These are phyloP conservation scores for Fusarium papillatum DNA, from an alignment of 2,329 filamentous ascomycete species.

Conservation along the genomic window DNA sequence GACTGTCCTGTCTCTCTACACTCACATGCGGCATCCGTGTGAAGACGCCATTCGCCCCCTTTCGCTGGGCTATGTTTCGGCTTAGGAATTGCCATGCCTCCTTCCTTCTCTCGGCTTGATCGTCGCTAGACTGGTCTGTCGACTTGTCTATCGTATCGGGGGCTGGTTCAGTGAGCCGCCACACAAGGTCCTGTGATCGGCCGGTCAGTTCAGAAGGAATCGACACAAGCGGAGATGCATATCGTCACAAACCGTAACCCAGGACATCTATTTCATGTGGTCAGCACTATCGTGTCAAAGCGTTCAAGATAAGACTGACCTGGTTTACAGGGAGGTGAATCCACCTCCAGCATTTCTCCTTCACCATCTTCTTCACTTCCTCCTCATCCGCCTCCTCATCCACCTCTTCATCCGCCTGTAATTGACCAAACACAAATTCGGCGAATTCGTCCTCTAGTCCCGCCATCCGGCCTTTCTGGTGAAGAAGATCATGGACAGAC, in stretches of 20 bases:
- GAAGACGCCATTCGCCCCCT: neutral
- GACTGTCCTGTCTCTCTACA: neutral
- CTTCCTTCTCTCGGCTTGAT: neutral
- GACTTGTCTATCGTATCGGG: no score
- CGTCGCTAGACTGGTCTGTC: neutral
- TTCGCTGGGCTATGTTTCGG: neutral
- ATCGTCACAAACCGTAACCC: slow-evolving; percentile 6
- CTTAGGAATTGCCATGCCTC: slow-evolving; percentile 4
- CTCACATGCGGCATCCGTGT: slow-evolving; percentile 4
- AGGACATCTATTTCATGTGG: neutral
- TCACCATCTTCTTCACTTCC: neutral
- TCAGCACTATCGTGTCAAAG: neutral
- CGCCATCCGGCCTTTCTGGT: neutral
- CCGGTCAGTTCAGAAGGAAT: neutral
- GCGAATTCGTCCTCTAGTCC: neutral
- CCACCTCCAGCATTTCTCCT: slow-evolving; percentile 14
- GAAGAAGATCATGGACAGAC: slow-evolving; percentile 2
- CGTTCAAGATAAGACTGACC: neutral
- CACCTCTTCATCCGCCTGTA: neutral
- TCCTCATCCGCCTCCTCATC: neutral
- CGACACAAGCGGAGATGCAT: neutral
- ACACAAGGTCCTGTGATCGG: neutral
- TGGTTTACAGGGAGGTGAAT: slow-evolving; percentile 24
- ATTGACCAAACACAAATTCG: neutral
- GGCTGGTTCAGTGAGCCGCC: neutral